Evolutionary conservation across 2,329 filamentous ascomycete genomes (phyloP), one percentile per base, ranked within the genome.

Genomic region (Aureobasidium sp.): DNA sequence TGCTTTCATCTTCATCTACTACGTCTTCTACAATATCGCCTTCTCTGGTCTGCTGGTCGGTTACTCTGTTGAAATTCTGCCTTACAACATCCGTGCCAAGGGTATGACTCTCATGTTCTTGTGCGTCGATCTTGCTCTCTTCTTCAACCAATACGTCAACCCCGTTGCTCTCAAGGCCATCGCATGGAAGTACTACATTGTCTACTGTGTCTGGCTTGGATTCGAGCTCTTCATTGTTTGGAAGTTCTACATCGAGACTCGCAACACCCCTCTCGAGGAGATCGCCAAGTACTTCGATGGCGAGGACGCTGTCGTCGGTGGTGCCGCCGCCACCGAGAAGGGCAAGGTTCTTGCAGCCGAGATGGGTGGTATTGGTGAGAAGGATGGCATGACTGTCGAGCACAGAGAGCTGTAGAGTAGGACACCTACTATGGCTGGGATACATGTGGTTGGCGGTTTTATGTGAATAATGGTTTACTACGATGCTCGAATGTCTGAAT

Each of bases 1-100:
- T 29, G 71, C 69, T 63, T 64, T 71, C 62, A 68, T 73, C 60
- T 73, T 69, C 65, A 64, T 73, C 53, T 72, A 70, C 69, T 70
- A 69, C 61, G 65, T 70, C 34, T 74, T 67, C 66, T 61, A 75
- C 68, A 74, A 74, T 55, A 68, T 76, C 65, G 75, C 75, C 29
- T 78, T 73, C 66, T 76, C 75, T 5, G 75, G 76, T 27, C 71
- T 80, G 11, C 70, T 76, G 1, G 72, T 79, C 20, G 74, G 73
- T 17, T 81, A 80, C 67, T 71, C 72, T 15, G 74, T 76, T 55
- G 79, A 81, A 67, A 78, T 81, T 64, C 68, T 78, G 36, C 75
- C 76, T 5, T 79, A 77, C 69, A 71, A 73, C 63, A 79, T 83
- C 62, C 74, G 76, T 62, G 75, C 81, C 31, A 75, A 68, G 70